Conservation (phyloP, 2,329 filamentous ascomycete species). For the Colletotrichum endophyticum region DNA sequence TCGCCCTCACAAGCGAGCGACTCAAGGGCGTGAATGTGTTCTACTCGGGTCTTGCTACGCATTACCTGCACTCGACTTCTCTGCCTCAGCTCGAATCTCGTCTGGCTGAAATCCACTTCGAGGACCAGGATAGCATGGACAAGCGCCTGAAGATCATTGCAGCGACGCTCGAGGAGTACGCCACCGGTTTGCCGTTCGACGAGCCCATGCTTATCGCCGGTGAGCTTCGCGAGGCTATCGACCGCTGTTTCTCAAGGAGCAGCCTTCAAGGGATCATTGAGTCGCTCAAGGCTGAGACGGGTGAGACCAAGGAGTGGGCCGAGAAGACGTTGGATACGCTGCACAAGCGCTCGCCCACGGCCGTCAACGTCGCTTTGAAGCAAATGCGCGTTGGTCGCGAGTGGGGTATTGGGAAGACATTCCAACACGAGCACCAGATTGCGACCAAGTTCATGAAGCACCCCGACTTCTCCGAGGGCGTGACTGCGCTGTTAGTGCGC, state of each 20-base stretch:
- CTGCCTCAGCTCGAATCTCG: conserved; percentile 82
- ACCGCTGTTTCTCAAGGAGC: conserved; percentile 77
- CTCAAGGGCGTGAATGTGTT: conserved; percentile 85
- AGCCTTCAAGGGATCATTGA: conserved; percentile 73
- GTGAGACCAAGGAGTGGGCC: conserved; percentile 74
- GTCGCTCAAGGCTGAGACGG: conserved; percentile 63
- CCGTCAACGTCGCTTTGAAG: conserved; percentile 81
- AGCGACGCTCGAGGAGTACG: conserved; percentile 89
- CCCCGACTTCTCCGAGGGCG: conserved; percentile 90
- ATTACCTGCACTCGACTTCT: conserved; percentile 92
- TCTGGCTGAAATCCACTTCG: conserved; percentile 87
- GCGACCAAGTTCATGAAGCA: conserved; percentile 88
- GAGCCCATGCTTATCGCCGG: conserved; percentile 72
- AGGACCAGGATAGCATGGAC: conserved; percentile 70
- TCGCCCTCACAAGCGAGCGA: conserved; percentile 87
- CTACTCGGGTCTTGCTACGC: conserved; percentile 90
- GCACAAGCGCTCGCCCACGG: conserved; percentile 80
- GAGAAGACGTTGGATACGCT: conserved; percentile 77
- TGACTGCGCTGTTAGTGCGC: conserved; percentile 78
- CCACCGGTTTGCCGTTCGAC: conserved; percentile 80
- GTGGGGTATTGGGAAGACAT: conserved; percentile 87
- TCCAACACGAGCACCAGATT: conserved; percentile 84
- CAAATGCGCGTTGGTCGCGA: conserved; percentile 78
- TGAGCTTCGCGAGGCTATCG: conserved; percentile 78
- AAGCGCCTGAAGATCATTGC: conserved; percentile 77